Evolutionary conservation across 495 filamentous ascomycete species (phyloP).

Genomic region (Cairneyella variabilis): DNA sequence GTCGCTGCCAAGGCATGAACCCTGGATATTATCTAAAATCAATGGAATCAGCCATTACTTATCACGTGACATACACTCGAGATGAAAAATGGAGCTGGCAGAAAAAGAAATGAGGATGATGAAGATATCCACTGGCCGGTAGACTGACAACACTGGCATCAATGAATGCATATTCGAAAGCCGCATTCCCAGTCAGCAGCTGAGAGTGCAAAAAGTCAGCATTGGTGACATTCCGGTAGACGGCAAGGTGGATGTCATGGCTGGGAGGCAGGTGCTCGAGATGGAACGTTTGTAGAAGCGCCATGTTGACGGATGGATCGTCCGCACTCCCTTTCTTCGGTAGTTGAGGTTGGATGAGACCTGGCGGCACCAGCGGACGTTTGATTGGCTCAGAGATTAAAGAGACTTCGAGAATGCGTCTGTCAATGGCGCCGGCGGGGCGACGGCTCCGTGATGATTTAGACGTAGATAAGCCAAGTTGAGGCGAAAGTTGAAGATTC

Average conservation of each 20-base stretch:
- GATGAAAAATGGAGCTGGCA: too few relatives aligned
- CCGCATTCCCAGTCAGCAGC: conserved; percentile 71
- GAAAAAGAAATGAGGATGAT: too few relatives aligned
- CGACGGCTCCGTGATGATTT: neutral
- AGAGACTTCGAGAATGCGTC: too few relatives aligned
- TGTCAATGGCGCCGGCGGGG: too few relatives aligned
- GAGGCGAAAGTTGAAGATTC: neutral
- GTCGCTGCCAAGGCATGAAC: conserved; percentile 59
- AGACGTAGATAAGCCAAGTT: neutral
- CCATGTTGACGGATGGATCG: conserved; percentile 10
- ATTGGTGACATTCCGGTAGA: conserved; percentile 77
- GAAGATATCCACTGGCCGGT: too few relatives aligned
- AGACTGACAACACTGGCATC: conserved; percentile 66
- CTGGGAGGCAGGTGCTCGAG: conserved; percentile 67
- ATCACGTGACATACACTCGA: conserved; percentile 19
- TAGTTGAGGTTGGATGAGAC: neutral
- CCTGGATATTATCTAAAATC: conserved; percentile 22
- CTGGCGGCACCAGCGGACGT: neutral
- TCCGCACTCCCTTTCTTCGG: too few relatives aligned
- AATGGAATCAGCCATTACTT: neutral
- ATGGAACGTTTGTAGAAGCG: conserved; percentile 36
- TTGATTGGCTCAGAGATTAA: neutral
- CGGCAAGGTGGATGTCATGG: conserved; percentile 62
- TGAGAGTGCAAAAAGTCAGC: conserved; percentile 71
- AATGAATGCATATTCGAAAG: conserved; percentile 91